Evolutionary conservation across 2,329 filamentous ascomycete species (phyloP), one percentile per base, ranked within the genome.

Genomic region (Thelonectria blattea): DNA sequence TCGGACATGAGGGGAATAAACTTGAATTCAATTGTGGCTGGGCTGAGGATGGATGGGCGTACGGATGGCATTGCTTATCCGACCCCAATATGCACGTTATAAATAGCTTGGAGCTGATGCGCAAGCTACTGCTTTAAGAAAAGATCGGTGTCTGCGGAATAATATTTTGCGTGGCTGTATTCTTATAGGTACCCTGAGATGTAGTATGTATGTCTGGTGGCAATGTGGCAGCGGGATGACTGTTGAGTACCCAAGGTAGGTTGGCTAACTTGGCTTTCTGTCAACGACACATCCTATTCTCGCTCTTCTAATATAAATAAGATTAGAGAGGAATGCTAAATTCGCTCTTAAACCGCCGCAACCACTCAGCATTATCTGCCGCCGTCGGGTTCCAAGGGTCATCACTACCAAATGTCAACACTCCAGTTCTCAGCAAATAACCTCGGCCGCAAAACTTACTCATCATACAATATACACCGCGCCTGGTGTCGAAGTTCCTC

Each of bases 341-440:
- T 45, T 84, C 80, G 2, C 80, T 79, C 67, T 86, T 86, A 71
- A 87, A 86, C 34, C 83, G 79, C 32, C 79, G 76, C 2, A 87
- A 72, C 84, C 84, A 86, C 65, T 86, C 83, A 1, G 75, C 77
- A 56, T 85, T 85, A 64, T 86, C 84, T 3, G 84, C 84, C 0
- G 82, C 79, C 0, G 84, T 86, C 64, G 83, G 81, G 65, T 86
- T 86, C 80, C 83, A 85, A 3, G 82, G 82, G 62, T 86, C 84
- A 52, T 85, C 84, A 55, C 82, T 84, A 52, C 1, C 1, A 14
- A n/a, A 11, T 2, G 41, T 66, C 27, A 52, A 43, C 11, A 22
- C 1, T 15, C 9, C 22, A 11, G 10, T 8, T 11, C 39, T 15
- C 2, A 7, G 3, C 12, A 8, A 3, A 22, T 0, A 3, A 12